A percentile compares a stretch with the other conserved stretches of the same genome.
These are phyloP conservation scores for Pseudevernia furfuracea DNA, from an alignment of 495 filamentous ascomycete genomes.

Conservation along the genomic window DNA sequence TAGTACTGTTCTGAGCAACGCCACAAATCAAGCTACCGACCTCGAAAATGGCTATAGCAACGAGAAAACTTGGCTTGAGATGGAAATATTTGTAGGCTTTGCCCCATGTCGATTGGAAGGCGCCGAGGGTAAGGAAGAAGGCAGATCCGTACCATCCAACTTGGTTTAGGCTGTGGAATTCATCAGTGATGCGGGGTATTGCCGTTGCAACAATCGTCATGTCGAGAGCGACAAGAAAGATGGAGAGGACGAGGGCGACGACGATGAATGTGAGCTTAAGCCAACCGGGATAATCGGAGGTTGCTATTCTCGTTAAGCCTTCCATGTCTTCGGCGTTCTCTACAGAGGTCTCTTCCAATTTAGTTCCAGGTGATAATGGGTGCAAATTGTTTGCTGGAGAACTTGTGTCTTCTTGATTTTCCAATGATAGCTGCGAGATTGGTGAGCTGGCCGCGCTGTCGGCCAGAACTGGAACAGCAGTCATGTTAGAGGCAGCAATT, in stretches of 20 bases:
- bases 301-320: neutral
- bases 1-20: conserved; percentile 28
- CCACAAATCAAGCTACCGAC: conserved; percentile 44
- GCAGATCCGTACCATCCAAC: conserved; percentile 51
- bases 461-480: neutral
- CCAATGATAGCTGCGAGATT: neutral
- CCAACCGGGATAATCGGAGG: conserved; percentile 32
- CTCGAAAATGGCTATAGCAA: conserved; percentile 62
- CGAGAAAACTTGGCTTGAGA: conserved; percentile 44
- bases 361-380: no score
- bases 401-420: neutral
- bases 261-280: conserved; percentile 35
- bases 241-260: conserved; percentile 40
- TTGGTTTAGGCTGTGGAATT: conserved; percentile 41
- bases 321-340: neutral
- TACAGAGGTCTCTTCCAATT: neutral
- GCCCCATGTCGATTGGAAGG: conserved; percentile 47
- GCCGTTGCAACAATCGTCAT: conserved; percentile 43
- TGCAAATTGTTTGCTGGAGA: no score
- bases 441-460: neutral
- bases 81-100: conserved; percentile 47
- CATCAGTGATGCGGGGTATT: conserved; percentile 43
- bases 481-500: neutral
- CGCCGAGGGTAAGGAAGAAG: conserved; percentile 48
- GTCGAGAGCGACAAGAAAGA: conserved; percentile 47